Evolutionary conservation across 2,329 filamentous ascomycete genomes (phyloP), one percentile per base, ranked within the genome.

Genomic region (Grosmannia huntii): DNA sequence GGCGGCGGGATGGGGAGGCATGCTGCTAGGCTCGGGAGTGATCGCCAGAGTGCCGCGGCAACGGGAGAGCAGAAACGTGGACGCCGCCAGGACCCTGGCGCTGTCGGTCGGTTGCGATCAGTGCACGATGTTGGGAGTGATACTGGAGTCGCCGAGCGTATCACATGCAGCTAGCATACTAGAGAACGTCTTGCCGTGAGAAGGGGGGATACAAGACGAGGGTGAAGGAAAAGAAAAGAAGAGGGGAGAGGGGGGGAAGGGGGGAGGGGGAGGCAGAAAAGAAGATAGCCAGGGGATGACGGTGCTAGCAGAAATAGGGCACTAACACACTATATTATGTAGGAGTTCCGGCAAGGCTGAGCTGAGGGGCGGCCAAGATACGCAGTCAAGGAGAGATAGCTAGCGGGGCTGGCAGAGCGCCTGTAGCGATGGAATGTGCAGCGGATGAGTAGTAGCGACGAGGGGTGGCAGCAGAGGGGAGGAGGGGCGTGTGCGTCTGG

Each of bases 1-100:
- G 55, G 63, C 27, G 27, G 23, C 11, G 14, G 53, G 23, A 27
- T 69, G 70, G 41, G 70, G 68, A 38, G 31, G 62, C 36, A 25
- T 44, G 19, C 51, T 53, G 28, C 31, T 53, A 19, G 38, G 19
- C 38, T 44, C 38, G 16, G 16, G n/a, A n/a, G 38, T 44, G 38
- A n/a, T 44, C 38, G 38, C 38, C 38, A 44, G 38, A 44, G 38
- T 7, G 38, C 38, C 38, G 38, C 19, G 38, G 38, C 38, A 44
- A 44, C 14, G 38, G 38, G 6, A 44, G 19, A 44, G 31, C 28
- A 25, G 46, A 27, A 21, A 25, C 64, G 70, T n/a, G 68, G 66
- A 56, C 70, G 70, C 19, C 38, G 21, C 38, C 38, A 44, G 38
- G 38, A 44, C 38, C 19, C 38, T n/a, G 38, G 5, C 38, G 38